A percentile compares a stretch with the other conserved stretches of the same genome.
phyloP scores from a whole-genome alignment of 371 early-diverging fungal genomes.

The Mortierella sp. region DNA sequence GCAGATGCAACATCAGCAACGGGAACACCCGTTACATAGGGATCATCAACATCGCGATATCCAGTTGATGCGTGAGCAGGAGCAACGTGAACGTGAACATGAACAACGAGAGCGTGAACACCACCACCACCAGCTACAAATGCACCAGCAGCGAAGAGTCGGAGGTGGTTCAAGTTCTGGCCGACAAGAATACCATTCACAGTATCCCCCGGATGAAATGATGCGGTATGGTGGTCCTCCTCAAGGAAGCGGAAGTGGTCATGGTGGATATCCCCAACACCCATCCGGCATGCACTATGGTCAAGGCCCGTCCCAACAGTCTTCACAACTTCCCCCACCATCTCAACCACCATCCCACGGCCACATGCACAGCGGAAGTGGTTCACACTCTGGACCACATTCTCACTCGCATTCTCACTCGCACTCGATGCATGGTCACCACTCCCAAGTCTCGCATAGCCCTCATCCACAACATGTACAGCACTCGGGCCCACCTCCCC shows the following conservation, averaged over 20 bases:
- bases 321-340: constrained; percentile 36
- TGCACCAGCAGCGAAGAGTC: constrained; percentile 30
- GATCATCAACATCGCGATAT: constrained; percentile 46
- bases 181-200: constrained; percentile 42
- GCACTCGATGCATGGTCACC: constrained; percentile 47
- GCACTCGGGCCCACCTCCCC: constrained; percentile 43
- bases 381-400: constrained; percentile 37
- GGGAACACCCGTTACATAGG: constrained; percentile 36
- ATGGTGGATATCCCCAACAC: constrained; percentile 41
- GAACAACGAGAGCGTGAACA: constrained; percentile 39
- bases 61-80: constrained; percentile 51
- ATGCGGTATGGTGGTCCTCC: constrained; percentile 50
- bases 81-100: constrained; percentile 24
- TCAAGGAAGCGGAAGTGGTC: constrained; percentile 40
- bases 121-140: constrained; percentile 43
- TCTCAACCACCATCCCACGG: constrained; percentile 33
- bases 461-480: constrained; percentile 39
- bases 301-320: constrained; percentile 31
- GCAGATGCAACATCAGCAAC: constrained; percentile 42
- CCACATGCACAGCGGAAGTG: constrained; percentile 40
- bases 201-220: constrained; percentile 40
- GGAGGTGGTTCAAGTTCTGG: constrained; percentile 36
- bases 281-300: constrained; percentile 40
- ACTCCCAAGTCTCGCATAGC: constrained; percentile 35
- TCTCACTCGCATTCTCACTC: constrained; percentile 39